A percentile compares a stretch with the other conserved stretches of the same genome.
Evolutionary conservation across 805 yeast genomes (phyloP).

Genomic region (Scheffersomyces lignosus): DNA sequence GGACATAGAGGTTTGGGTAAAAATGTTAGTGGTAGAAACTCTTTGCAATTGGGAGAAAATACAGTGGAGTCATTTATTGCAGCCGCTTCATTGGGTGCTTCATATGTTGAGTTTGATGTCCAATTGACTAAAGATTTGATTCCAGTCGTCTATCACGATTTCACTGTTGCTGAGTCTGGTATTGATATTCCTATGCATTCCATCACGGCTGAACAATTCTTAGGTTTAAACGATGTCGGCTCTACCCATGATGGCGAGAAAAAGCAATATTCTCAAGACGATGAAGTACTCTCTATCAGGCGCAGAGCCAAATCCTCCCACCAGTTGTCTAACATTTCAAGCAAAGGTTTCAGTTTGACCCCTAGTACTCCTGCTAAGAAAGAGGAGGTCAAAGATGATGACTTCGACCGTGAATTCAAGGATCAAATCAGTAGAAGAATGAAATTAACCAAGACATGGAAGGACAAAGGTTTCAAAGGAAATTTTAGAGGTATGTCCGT

Average conservation of each 20-base stretch:
- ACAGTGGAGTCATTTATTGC: conserved; percentile 94
- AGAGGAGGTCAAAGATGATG: conserved; percentile 22
- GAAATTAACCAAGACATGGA: conserved; percentile 87
- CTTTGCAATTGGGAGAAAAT: conserved; percentile 92
- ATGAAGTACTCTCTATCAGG: conserved; percentile 32
- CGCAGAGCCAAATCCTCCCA: conserved; percentile 37
- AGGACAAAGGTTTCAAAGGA: conserved; percentile 86
- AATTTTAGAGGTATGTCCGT: conserved; percentile 85
- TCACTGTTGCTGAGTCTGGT: conserved; percentile 91
- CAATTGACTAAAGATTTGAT: conserved; percentile 88
- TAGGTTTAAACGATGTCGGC: conserved; percentile 47
- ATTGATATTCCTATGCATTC: conserved; percentile 96
- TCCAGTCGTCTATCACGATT: conserved; percentile 95
- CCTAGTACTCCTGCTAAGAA: background rate
- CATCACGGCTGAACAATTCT: conserved; percentile 84
- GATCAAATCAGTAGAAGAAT: conserved; percentile 57
- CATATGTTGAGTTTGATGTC: conserved; percentile 95
- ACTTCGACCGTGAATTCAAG: conserved; percentile 37
- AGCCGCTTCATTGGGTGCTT: conserved; percentile 94
- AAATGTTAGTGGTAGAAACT: conserved; percentile 66
- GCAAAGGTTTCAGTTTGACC: background rate
- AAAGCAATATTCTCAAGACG: conserved; percentile 31
- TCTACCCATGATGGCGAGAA: conserved; percentile 3
- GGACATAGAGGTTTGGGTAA: conserved; percentile 97
- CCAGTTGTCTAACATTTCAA: background rate